Evolutionary conservation across 257 asterid genomes (phyloP), one percentile per base, ranked within the genome.

Genomic region (Dorcoceras hygrometricum): DNA sequence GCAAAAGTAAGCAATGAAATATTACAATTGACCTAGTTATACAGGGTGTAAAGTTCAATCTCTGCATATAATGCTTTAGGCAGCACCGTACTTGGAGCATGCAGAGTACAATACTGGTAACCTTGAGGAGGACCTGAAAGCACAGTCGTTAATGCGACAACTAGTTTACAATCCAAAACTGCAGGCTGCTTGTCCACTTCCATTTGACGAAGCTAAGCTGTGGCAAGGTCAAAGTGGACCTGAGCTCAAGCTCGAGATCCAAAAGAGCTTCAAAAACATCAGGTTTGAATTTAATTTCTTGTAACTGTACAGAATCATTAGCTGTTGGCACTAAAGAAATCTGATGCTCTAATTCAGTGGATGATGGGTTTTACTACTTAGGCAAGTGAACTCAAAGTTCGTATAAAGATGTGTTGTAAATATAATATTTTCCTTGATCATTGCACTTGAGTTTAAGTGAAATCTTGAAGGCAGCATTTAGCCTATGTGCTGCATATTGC

Each of bases 191-290:
- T 91, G 98, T 64, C 96, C 96, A 0, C 87, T 89, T 74, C 98
- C 98, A 1, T 91, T 87, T 65, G 96, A 91, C 57, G 98, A 89
- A 79, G 98, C 98, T 68, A 89, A 91, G 85, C 75, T 91, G 79
- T 89, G 98, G 96, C 86, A 91, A 78, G 98, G 98, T 71, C 96
- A 84, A 82, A 83, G 95, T 80, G 95, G 95, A 54, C 96, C 98
- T 11, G 95, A 91, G 79, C 77, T 91, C 64, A 91, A 77, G 83
- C 89, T 64, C 65, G 92, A 89, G 77, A 91, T 89, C 74, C 98
- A 89, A 55, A 91, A 84, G 83, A 82, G 89, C 75, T 91, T 91
- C 83, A 81, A 83, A 76, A 91, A 91, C 80, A 91, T 89, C 76
- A 89, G 98, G 98, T 91, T 63, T 63, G 48, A 50, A 20, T 71